Percentiles rank a stretch among this genome's conserved stretches.
These are phyloP conservation scores for Globisporangium rhizosaccharum DNA, from an alignment of 352 stramenopile genomes.

Conservation along the genomic window DNA sequence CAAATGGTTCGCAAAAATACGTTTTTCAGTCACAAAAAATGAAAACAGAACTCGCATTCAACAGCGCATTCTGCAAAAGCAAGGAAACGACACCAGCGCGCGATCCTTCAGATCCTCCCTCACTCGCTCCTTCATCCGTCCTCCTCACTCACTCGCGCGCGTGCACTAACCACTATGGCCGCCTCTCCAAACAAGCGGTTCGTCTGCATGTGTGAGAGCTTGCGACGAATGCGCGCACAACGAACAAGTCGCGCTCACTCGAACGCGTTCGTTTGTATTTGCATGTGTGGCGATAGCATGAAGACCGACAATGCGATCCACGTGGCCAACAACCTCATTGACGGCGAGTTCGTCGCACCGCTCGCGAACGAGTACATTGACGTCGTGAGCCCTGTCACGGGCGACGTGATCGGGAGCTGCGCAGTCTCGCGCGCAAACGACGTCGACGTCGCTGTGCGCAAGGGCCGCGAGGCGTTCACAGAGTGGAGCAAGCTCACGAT, in stretches of 20 bases:
- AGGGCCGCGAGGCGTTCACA: conserved; percentile 79
- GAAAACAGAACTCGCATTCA: too few species aligned
- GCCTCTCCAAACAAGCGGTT: conserved; percentile 24
- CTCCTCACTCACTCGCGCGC: too few species aligned
- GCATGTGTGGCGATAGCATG: conserved; percentile 2
- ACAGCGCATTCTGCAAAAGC: too few species aligned
- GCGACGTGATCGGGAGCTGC: conserved; percentile 69
- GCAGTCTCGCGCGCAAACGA: conserved; percentile 79
- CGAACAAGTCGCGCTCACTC: neutral
- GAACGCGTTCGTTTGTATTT: neutral
- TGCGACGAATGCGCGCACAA: neutral
- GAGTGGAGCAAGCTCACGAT: conserved; percentile 90
- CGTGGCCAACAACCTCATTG: conserved; percentile 61
- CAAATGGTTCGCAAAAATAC: too few species aligned
- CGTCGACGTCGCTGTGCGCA: conserved; percentile 80
- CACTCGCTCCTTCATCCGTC: too few species aligned
- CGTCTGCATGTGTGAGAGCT: neutral
- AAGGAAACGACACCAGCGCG: too few species aligned
- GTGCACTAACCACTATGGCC: conserved; percentile 12
- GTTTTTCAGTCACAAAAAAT: too few species aligned
- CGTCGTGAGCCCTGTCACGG: conserved; percentile 61
- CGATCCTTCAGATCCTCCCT: too few species aligned
- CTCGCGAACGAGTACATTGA: conserved; percentile 36
- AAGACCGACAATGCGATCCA: conserved; percentile 8
- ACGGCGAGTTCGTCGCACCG: conserved; percentile 52